phyloP scores from a whole-genome alignment of 2,329 filamentous ascomycete species.

The Colletotrichum ledebouriae region DNA sequence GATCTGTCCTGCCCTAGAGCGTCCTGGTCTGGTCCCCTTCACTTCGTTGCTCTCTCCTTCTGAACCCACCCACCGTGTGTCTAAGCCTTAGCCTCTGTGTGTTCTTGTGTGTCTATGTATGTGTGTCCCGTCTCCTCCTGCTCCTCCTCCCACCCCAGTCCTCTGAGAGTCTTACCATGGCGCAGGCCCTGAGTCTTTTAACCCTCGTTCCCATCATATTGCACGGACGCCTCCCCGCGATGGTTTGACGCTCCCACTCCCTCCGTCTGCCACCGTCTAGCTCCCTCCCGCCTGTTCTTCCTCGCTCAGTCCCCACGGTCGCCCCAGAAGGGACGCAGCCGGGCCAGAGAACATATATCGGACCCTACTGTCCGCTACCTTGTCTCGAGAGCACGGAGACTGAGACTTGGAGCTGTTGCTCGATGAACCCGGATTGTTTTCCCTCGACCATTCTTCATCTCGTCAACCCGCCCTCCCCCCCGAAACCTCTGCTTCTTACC shows the following conservation, averaged over 20 bases:
- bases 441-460: background rate
- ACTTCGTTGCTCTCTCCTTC: background rate
- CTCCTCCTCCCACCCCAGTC: slow-evolving; percentile 1
- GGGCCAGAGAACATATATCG: slow-evolving; percentile 38
- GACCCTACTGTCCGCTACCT: slow-evolving; percentile 23
- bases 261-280: slow-evolving; percentile 30
- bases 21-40: slow-evolving; percentile 1
- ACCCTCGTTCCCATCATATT: slow-evolving; percentile 35
- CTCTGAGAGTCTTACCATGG: slow-evolving; percentile 27
- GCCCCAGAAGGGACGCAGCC: slow-evolving; percentile 5
- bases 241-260: slow-evolving; percentile 40
- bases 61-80: slow-evolving; percentile 10
- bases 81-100: background rate
- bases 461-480: background rate
- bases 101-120: background rate
- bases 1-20: slow-evolving; percentile 18
- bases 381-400: slow-evolving; percentile 14
- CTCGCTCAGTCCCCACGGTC: slow-evolving; percentile 30
- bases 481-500: background rate
- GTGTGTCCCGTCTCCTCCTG: background rate
- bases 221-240: slow-evolving; percentile 42
- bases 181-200: slow-evolving; percentile 28
- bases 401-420: slow-evolving; percentile 13
- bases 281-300: slow-evolving; percentile 31
- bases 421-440: slow-evolving; percentile 24